Base-by-base conservation (phyloP, 768 basidiomycete genomes). In the Macrocybe gigantea region DNA sequence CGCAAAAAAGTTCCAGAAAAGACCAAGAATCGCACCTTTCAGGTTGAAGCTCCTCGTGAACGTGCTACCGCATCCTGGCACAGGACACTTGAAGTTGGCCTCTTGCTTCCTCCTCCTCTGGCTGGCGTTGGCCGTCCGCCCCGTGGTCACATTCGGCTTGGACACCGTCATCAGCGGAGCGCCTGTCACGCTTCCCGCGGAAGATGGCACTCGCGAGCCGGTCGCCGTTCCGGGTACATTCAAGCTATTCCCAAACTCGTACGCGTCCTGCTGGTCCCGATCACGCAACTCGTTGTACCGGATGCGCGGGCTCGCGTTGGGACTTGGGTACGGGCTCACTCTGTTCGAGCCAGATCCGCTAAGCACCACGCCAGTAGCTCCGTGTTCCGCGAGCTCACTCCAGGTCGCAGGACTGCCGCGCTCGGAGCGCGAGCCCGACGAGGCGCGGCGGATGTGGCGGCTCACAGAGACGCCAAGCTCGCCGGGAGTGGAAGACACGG, bases 1-100 rank as follows among this genome's bases (percentile, higher is more conserved):
- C 47, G 15, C 5, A 5, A 33, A 12, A 12, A 41, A 34, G 5
- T 33, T 10, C 14, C 42, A 39, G 32, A 52, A 29, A 47, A 33
- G 48, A 54, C 49, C 49, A 44, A 47, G 51, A 44, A 53, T 69
- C 72, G 30, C 54, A 87, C 86, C 94, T 63, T 93, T 93, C 49
- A 96, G 64, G 62, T 96, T 96, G 71, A 96, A 96, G 61, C 91
- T 87, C 60, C 91, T 71, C 37, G 94, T 96, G 56, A 93, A 93
- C 4, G 90, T 91, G 57, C 85, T 88, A 35, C 83, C 85, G 66
- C 90, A 93, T 8, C 85, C 85, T 1, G 83, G 82, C 30, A 92
- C 81, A 48, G 85, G 85, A 69, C 89, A 92, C 33, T 78, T 65
- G 60, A 94, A 95, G 53, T 80, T 84, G 38, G 93, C 93, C 44